phyloP scores from a whole-genome alignment of 306 rosid species.

The Carpinus viminea region DNA sequence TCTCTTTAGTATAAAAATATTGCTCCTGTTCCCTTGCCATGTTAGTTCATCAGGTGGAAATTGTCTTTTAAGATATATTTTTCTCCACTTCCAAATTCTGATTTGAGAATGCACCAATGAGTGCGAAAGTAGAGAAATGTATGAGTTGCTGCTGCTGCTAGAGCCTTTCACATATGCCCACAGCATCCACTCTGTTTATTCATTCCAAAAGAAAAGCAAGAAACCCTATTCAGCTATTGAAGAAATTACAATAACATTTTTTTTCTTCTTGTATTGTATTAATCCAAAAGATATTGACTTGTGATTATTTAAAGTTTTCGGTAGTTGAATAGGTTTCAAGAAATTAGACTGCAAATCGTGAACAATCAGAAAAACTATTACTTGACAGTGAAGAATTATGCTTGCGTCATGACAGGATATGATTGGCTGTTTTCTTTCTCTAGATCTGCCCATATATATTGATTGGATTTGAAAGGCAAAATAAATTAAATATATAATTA shows the following conservation, averaged over 20 bases:
- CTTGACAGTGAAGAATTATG: neutral
- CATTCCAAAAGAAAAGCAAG: neutral
- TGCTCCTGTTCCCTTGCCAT: neutral
- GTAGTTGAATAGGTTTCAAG: no score
- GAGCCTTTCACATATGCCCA: no score
- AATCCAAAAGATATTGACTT: neutral
- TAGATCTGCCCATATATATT: neutral
- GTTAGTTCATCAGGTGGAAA: no score
- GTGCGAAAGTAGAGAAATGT: neutral
- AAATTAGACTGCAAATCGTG: neutral
- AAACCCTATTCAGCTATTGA: neutral
- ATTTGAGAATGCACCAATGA: neutral
- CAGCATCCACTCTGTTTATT: neutral
- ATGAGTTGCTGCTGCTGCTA: neutral
- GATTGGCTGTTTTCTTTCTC: neutral
- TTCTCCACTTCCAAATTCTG: neutral
- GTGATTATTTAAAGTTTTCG: neutral
- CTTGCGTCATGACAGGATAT: neutral
- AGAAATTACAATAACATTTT: neutral
- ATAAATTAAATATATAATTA: neutral
- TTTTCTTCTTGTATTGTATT: neutral
- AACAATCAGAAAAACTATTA: neutral
- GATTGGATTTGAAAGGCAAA: neutral
- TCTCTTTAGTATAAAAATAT: neutral
- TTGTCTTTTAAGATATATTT: neutral